Evolutionary conservation across 2,329 filamentous ascomycete genomes (phyloP), one percentile per base, ranked within the genome.

Genomic region (Xylaria sp.): DNA sequence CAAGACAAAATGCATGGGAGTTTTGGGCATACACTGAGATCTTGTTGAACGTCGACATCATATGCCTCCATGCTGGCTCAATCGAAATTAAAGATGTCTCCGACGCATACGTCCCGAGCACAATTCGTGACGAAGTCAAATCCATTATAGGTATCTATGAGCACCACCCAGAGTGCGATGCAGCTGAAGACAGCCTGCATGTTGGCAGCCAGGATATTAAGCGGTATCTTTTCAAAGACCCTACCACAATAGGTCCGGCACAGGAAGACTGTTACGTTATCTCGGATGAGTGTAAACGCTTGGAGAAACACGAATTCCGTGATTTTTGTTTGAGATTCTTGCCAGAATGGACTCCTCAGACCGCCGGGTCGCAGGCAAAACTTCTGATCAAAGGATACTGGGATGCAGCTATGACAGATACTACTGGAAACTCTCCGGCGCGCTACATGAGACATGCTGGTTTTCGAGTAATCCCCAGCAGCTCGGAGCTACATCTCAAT

Each of bases 301-400:
- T 80, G 2, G 78, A 80, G 28, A 18, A 55, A 2, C 74, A 79
- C 28, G 80, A 82, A 61, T 75, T 79, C 62, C 75, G 79, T 10
- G 79, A 81, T 56, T 65, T 75, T 4, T n/a, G 76, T 13, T 15
- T 77, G 46, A 70, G 51, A 56, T 76, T 76, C 25, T 12, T 44
- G 0, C 68, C 68, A 8, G 2, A 12, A 1, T 73, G 71, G 71
- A 68, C 65, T 13, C 70, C 70, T n/a, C 25, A 48, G 18, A 13
- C 10, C 23, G 7, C 32, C 2, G 37, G n/a, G 3, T 5, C 46
- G 23, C 34, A 25, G 25, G 46, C 39, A 18, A 52, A 25, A 25
- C 60, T 23, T 8, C 57, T 55, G 3, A 63, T 71, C 9, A 39
- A 46, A 9, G 71, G 71, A 12, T 71, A 69, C 48, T 72, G 66